phyloP scores from a whole-genome alignment of 2,329 filamentous ascomycete genomes.

The Xenoacremonium recifei region DNA sequence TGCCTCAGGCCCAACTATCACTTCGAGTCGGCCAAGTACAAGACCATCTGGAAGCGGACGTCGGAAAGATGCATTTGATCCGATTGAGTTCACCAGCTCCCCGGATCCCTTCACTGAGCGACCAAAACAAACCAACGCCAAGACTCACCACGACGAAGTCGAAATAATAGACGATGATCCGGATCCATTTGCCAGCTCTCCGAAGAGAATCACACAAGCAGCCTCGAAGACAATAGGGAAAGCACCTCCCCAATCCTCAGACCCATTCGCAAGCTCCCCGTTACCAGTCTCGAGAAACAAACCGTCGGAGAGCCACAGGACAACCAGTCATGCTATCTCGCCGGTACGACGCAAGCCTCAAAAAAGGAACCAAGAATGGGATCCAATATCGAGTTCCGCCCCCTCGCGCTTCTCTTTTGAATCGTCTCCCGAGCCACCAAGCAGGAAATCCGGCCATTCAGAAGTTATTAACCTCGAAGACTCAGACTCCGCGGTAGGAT shows the following conservation, averaged over 20 bases:
- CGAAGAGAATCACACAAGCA: neutral
- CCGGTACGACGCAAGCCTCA: too few relatives aligned
- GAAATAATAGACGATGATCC: constrained; percentile 13
- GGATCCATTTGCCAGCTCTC: constrained; percentile 33
- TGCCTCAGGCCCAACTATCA: constrained; percentile 11
- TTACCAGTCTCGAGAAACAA: neutral
- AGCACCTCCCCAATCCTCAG: constrained; percentile 15
- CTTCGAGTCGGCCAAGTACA: neutral
- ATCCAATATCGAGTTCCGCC: constrained; percentile 54
- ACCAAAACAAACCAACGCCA: neutral
- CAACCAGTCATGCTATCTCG: too few relatives aligned
- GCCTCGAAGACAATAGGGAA: neutral
- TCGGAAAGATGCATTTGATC: constrained; percentile 13
- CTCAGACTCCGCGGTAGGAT: constrained; percentile 27
- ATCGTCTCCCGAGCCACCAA: constrained; percentile 16
- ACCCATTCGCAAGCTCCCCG: constrained; percentile 21
- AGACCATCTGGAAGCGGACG: neutral
- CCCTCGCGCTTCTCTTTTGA: constrained; percentile 34
- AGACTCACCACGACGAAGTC: neutral
- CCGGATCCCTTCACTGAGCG: constrained; percentile 22
- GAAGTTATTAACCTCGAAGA: constrained; percentile 37
- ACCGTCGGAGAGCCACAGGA: too few relatives aligned
- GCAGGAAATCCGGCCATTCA: constrained; percentile 8
- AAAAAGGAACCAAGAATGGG: constrained; percentile 35
- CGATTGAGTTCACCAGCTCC: constrained; percentile 39